phyloP scores from a whole-genome alignment of 176 grass and related monocot species.

The Lolium rigidum region DNA sequence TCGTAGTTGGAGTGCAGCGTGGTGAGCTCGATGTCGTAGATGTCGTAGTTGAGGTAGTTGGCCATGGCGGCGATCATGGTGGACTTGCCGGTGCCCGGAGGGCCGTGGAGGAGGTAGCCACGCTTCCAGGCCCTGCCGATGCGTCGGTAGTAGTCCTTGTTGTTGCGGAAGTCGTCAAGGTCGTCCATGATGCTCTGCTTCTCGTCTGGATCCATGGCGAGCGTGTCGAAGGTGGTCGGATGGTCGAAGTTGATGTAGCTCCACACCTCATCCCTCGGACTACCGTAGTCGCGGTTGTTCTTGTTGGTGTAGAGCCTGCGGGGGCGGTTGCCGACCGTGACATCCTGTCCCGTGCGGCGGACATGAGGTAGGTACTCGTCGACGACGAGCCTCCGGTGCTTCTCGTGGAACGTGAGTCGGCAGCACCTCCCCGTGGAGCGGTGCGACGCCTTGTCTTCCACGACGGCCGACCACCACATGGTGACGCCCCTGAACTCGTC shows the following conservation, averaged over 20 bases:
- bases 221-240: constrained; percentile 42
- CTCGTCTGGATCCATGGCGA: constrained; percentile 42
- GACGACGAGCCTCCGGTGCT: constrained; percentile 2
- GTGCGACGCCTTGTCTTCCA: background rate
- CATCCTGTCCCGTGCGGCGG: background rate
- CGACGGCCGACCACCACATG: constrained; percentile 1
- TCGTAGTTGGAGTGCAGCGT: constrained; percentile 41
- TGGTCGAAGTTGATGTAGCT: constrained; percentile 42
- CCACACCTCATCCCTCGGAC: constrained; percentile 11
- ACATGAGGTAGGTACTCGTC: background rate
- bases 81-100: constrained; percentile 66
- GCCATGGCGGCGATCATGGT: constrained; percentile 68
- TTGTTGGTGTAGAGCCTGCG: constrained; percentile 1
- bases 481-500: background rate
- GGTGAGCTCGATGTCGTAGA: constrained; percentile 60
- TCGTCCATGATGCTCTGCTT: constrained; percentile 41
- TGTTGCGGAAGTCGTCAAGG: constrained; percentile 23
- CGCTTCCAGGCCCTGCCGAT: constrained; percentile 66
- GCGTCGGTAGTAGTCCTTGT: constrained; percentile 46
- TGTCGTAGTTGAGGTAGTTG: constrained; percentile 54
- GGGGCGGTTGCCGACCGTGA: background rate
- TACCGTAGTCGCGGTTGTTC: background rate
- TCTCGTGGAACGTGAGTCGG: background rate
- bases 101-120: constrained; percentile 59
- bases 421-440: background rate